These are phyloP conservation scores for Cyclotella baltica DNA, from an alignment of 108 stramenopile species.

Conservation along the genomic window DNA sequence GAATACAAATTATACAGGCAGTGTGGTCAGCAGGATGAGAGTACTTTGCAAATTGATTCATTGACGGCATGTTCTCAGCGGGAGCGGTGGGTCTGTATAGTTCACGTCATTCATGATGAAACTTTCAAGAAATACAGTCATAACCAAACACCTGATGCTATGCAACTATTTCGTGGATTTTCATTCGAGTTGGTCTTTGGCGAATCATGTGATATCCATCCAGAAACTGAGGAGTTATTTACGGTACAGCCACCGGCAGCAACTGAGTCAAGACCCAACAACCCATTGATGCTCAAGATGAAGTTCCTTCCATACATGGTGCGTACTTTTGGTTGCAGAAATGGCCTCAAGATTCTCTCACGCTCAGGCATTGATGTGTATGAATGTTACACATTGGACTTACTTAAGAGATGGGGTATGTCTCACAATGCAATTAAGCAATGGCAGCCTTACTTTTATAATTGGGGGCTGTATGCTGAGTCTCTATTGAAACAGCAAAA, in stretches of 20 bases:
- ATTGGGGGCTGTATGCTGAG: conserved; percentile 66
- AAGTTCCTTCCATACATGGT: conserved; percentile 91
- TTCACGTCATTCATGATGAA: conserved; percentile 73
- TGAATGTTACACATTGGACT: conserved; percentile 49
- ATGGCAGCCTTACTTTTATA: conserved; percentile 74
- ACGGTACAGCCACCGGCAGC: background rate
- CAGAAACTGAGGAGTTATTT: background rate
- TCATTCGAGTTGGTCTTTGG: conserved; percentile 64
- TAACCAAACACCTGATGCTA: conserved; percentile 45
- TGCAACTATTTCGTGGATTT: conserved; percentile 88
- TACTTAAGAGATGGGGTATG: conserved; percentile 73
- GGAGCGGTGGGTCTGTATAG: conserved; percentile 59
- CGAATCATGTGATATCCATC: background rate
- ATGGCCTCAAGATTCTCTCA: conserved; percentile 64
- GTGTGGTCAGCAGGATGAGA: background rate
- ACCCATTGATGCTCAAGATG: conserved; percentile 86
- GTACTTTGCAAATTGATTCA: background rate
- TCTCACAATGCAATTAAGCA: conserved; percentile 55
- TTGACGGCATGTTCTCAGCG: background rate
- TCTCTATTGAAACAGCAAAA: conserved; percentile 12
- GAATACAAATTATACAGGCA: conserved; percentile 60
- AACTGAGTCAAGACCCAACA: background rate
- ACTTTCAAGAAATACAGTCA: conserved; percentile 62
- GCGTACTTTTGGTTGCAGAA: conserved; percentile 83
- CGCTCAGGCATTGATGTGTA: conserved; percentile 56